A percentile compares a stretch with the other conserved stretches of the same genome.
Evolutionary conservation across 1,284 basidiomycete genomes (phyloP).

Genomic region (Waitea zeae): DNA sequence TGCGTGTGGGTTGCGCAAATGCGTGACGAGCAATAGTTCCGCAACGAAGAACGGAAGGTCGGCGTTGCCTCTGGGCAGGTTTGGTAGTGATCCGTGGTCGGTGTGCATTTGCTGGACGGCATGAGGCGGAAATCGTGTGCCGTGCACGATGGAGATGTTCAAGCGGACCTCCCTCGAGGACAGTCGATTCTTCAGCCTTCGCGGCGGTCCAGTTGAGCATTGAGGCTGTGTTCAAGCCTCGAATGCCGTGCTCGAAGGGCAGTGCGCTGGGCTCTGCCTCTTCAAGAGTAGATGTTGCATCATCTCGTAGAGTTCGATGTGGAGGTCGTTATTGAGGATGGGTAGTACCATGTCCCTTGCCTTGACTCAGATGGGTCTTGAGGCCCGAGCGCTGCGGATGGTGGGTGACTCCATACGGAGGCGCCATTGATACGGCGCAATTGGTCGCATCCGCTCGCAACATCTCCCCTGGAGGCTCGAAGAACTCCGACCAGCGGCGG

Average conservation of each 20-base stretch:
- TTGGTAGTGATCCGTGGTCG: constrained; percentile 68
- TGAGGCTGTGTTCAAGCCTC: constrained; percentile 72
- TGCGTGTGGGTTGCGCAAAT: constrained; percentile 82
- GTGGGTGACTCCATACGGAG: too few relatives aligned
- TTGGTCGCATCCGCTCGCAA: too few relatives aligned
- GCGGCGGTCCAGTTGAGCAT: constrained; percentile 23
- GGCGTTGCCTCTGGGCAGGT: constrained; percentile 37
- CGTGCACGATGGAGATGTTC: constrained; percentile 89
- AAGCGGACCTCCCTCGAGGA: constrained; percentile 96
- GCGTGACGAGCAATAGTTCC: constrained; percentile 84
- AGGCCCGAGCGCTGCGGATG: too few relatives aligned
- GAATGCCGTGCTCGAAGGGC: constrained; percentile 76
- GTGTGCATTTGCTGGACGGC: constrained; percentile 92
- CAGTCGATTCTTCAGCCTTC: constrained; percentile 18
- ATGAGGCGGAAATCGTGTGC: constrained; percentile 69
- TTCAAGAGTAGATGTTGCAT: constrained; percentile 72
- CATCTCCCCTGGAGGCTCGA: too few relatives aligned
- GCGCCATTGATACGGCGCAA: too few relatives aligned
- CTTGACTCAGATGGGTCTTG: too few relatives aligned
- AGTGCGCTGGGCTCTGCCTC: constrained; percentile 56
- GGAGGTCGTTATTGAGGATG: too few relatives aligned
- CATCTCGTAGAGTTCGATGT: constrained; percentile 72
- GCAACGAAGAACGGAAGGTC: constrained; percentile 87
- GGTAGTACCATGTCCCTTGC: constrained; percentile 68
- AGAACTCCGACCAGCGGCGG: too few relatives aligned